These are phyloP conservation scores for Brassica juncea DNA, from an alignment of 345 rosid genomes.

Conservation along the genomic window DNA sequence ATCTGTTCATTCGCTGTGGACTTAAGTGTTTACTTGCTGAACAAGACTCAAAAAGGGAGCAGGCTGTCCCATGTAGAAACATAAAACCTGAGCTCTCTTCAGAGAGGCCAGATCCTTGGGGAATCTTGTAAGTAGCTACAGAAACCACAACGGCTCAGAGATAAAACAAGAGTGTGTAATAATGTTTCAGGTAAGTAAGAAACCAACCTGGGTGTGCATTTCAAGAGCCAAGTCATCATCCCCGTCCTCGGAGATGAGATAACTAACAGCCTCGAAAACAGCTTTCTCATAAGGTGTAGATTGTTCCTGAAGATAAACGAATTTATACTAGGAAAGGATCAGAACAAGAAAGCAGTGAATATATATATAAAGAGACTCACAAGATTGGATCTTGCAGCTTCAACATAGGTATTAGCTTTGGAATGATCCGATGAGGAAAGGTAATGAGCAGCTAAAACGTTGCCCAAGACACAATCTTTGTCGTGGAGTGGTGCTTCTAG, in stretches of 20 bases:
- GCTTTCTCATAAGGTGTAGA: slow-evolving; percentile 78
- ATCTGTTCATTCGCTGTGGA: neutral
- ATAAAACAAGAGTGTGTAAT: neutral
- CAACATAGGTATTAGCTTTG: slow-evolving; percentile 41
- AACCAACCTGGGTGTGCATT: slow-evolving; percentile 60
- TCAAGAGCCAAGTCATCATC: slow-evolving; percentile 72
- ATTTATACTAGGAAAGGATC: neutral
- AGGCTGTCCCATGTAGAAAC: slow-evolving; percentile 81
- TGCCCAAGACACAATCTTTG: slow-evolving; percentile 71
- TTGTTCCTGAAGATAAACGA: slow-evolving; percentile 51
- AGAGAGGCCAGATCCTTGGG: slow-evolving; percentile 74
- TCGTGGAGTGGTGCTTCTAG: slow-evolving; percentile 63
- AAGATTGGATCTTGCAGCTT: slow-evolving; percentile 61
- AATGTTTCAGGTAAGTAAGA: neutral
- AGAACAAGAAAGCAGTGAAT: slow-evolving; percentile 1
- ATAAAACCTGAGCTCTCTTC: slow-evolving; percentile 69
- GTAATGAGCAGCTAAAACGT: slow-evolving; percentile 76
- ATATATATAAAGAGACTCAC: slow-evolving; percentile 44
- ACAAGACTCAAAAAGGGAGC: slow-evolving; percentile 62
- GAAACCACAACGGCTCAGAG: slow-evolving; percentile 8
- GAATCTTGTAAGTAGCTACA: slow-evolving; percentile 68
- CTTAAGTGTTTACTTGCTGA: slow-evolving; percentile 69
- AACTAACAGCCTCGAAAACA: slow-evolving; percentile 57
- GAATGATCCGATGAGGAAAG: slow-evolving; percentile 52
- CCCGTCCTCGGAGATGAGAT: slow-evolving; percentile 57